phyloP scores from a whole-genome alignment of 441 rosid species.

The Biscutella laevigata region DNA sequence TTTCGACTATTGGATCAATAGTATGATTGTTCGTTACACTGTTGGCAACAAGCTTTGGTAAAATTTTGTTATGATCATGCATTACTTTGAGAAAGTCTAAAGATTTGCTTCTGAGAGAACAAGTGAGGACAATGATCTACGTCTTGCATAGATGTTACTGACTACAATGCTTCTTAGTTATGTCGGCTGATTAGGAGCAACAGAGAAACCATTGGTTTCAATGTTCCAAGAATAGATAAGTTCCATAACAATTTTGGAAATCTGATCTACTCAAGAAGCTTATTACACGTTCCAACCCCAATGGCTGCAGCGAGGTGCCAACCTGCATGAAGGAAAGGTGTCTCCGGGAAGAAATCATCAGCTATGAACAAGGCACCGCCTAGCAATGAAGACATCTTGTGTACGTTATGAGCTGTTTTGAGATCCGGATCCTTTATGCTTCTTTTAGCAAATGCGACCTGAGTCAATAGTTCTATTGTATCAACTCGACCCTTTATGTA shows the following conservation, averaged over 20 bases:
- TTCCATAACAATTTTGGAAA: neutral
- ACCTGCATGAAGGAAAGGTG: conserved; percentile 89
- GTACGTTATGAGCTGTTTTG: conserved; percentile 58
- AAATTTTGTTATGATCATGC: no score
- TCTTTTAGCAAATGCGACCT: conserved; percentile 84
- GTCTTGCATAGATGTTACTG: conserved; percentile 3
- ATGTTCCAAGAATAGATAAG: conserved; percentile 11
- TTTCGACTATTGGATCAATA: neutral
- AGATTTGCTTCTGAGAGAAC: no score
- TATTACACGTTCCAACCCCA: conserved; percentile 81
- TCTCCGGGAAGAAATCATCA: conserved; percentile 63
- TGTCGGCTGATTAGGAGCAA: conserved; percentile 28
- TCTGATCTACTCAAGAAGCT: conserved; percentile 63
- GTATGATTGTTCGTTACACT: neutral
- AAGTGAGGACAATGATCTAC: neutral
- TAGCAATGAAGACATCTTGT: conserved; percentile 74
- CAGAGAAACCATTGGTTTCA: conserved; percentile 14
- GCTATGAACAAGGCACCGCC: conserved; percentile 85
- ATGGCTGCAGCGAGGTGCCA: conserved; percentile 98
- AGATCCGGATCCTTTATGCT: conserved; percentile 71
- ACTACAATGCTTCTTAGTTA: conserved; percentile 15
- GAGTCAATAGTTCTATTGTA: neutral
- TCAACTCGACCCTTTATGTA: neutral
- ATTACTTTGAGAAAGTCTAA: no score
- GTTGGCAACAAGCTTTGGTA: neutral